Percentiles rank a stretch among this genome's conserved stretches.
These are phyloP conservation scores for Malassezia slooffiae DNA, from an alignment of 1,284 basidiomycete genomes.

Conservation along the genomic window DNA sequence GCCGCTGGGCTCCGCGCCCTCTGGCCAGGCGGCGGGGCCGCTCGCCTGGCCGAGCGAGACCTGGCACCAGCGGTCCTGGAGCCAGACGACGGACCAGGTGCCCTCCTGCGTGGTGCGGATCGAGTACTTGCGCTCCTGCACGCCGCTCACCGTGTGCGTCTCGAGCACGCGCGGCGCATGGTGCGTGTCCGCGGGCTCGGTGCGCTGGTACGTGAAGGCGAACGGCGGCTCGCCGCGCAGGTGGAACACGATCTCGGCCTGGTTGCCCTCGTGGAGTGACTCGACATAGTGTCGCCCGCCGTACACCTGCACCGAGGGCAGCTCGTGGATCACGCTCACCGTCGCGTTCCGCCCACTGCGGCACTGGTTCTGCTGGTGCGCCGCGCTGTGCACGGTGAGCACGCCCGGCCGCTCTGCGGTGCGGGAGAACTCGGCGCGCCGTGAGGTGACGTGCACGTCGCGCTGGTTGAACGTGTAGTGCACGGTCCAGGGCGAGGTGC, in stretches of 20 bases:
- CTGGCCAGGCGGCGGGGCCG: constrained; percentile 17
- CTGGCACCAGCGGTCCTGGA: constrained; percentile 66
- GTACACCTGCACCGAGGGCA: constrained; percentile 76
- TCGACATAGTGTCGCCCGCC: constrained; percentile 70
- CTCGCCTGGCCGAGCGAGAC: constrained; percentile 31
- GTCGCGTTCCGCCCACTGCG: constrained; percentile 51
- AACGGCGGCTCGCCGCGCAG: constrained; percentile 85
- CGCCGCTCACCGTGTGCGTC: constrained; percentile 53
- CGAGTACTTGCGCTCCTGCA: constrained; percentile 59
- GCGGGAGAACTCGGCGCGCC: constrained; percentile 68
- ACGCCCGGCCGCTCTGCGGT: constrained; percentile 68
- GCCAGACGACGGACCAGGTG: constrained; percentile 82
- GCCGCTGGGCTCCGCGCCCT: too few species aligned
- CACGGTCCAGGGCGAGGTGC: constrained; percentile 88
- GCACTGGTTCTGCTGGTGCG: constrained; percentile 55
- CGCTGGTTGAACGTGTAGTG: constrained; percentile 75
- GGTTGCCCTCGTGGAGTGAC: constrained; percentile 69
- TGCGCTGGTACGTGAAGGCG: constrained; percentile 57
- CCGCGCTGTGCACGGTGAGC: constrained; percentile 71
- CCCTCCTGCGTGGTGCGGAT: constrained; percentile 80
- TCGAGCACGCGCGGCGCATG: constrained; percentile 33
- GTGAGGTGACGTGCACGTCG: constrained; percentile 62
- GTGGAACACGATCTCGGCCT: constrained; percentile 82
- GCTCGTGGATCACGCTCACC: constrained; percentile 67
- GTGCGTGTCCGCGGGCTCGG: constrained; percentile 42